Base-by-base conservation (phyloP, 1,284 basidiomycete species). In the Grifola frondosa region DNA sequence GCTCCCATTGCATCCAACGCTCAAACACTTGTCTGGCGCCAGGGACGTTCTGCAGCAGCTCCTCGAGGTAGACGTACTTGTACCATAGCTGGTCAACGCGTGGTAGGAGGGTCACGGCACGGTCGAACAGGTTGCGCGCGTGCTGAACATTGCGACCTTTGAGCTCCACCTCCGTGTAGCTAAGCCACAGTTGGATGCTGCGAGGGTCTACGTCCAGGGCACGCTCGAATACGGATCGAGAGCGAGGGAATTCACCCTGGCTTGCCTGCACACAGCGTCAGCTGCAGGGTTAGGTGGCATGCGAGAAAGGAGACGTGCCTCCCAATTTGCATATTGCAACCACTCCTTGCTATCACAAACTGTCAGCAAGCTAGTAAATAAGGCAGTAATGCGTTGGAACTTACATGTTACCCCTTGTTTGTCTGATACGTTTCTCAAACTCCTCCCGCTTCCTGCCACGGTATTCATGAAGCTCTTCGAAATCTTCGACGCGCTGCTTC, bases 1-100 rank as follows among this genome's bases (percentile, higher is more conserved):
- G 97, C 64, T 99, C 94, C 97, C 97, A 99, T 52, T 88, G 80
- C 93, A 99, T 97, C 96, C 96, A 99, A 35, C 96, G 80, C 67
- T 99, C 97, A 59, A 99, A 99, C 44, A 99, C 91, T 64, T 98
- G 95, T 9, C 96, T 84, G 1, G 95, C 94, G 22, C 96, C 96
- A 1, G 91, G 80, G 26, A 99, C 84, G 61, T 99, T 99, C 59
- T 96, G 90, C 11, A 99, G 78, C 3, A 99, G 79, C 66, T 99
- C 96, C 64, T 99, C 96, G 42, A 99, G 81, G 69, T 97, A 97
- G 41, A 99, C 96, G 52, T 97, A 99, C 68, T 97, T 97, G 78
- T 97, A 97, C 96, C 95, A 97, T 4, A 96, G 74, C 60, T 92
- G 84, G 60, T 99, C 95, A 40, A 99, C 84, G 28, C 97, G 85